phyloP scores from a whole-genome alignment of 208 protist species.

The Leishmania mexicana region DNA sequence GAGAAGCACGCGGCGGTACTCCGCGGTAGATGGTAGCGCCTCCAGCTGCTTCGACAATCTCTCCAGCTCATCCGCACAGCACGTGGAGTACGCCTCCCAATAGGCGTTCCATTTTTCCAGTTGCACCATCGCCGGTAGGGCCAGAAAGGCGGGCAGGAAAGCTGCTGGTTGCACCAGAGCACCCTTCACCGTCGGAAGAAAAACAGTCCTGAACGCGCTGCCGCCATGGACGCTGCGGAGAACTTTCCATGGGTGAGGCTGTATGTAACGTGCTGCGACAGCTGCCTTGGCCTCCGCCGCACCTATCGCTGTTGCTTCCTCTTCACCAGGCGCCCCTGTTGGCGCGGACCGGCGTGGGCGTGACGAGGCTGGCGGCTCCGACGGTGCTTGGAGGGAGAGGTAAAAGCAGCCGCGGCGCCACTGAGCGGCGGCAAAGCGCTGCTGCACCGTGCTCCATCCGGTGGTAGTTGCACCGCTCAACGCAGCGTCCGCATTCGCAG shows the following conservation, averaged over 20 bases:
- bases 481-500: neutral
- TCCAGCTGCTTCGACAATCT: slow-evolving; percentile 16
- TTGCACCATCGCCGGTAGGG: slow-evolving; percentile 28
- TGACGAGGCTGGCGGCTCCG: neutral
- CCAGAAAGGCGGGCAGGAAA: neutral
- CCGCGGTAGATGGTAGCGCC: neutral
- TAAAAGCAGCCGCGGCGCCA: slow-evolving; percentile 28
- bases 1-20: slow-evolving; percentile 23
- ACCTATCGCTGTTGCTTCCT: neutral
- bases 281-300: neutral
- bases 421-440: slow-evolving; percentile 18
- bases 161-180: neutral
- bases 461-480: no score
- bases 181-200: neutral
- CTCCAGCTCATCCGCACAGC: slow-evolving; percentile 30
- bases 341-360: neutral
- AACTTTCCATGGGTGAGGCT: slow-evolving; percentile 27
- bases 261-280: slow-evolving; percentile 4
- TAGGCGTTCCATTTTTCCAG: slow-evolving; percentile 70
- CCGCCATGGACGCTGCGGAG: slow-evolving; percentile 2
- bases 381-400: neutral
- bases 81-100: slow-evolving; percentile 45
- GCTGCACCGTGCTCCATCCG: neutral
- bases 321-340: neutral
- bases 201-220: neutral